Evolutionary conservation across 768 basidiomycete species (phyloP).

Genomic region (Hericium erinaceus): DNA sequence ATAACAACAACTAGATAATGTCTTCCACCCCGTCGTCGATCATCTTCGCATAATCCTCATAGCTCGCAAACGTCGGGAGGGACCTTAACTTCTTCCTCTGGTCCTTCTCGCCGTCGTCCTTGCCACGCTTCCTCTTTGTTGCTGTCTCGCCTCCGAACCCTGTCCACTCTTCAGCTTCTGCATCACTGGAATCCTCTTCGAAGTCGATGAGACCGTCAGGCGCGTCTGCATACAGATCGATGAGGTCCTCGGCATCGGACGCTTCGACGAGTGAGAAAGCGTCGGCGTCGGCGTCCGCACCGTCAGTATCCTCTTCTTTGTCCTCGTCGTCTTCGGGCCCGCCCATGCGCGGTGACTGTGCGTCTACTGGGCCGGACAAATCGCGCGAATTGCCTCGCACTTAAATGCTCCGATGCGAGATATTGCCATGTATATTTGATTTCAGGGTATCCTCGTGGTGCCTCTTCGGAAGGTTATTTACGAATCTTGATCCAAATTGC

Average conservation of each 20-base stretch:
- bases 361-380: too few species aligned
- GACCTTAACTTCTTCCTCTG: conserved; percentile 61
- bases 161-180: conserved; percentile 44
- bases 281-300: conserved; percentile 19
- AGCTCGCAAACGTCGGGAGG: conserved; percentile 76
- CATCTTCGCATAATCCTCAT: conserved; percentile 79
- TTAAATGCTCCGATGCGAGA: too few species aligned
- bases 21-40: conserved; percentile 75
- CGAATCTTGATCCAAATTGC: too few species aligned
- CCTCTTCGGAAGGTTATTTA: too few species aligned
- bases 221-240: conserved; percentile 46
- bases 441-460: too few species aligned
- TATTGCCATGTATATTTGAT: too few species aligned
- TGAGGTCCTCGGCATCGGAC: conserved; percentile 64
- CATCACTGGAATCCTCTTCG: conserved; percentile 40
- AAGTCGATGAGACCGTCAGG: conserved; percentile 52
- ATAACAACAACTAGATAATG: conserved; percentile 32
- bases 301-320: conserved; percentile 21
- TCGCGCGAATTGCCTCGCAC: too few species aligned
- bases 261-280: conserved; percentile 49
- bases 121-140: conserved; percentile 37
- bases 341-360: too few species aligned
- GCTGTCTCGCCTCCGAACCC: conserved; percentile 28
- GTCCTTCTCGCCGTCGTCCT: conserved; percentile 28
- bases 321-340: conserved; percentile 17